Evolutionary conservation across 306 rosid genomes (phyloP).

Genomic region (Coriaria nepalensis): DNA sequence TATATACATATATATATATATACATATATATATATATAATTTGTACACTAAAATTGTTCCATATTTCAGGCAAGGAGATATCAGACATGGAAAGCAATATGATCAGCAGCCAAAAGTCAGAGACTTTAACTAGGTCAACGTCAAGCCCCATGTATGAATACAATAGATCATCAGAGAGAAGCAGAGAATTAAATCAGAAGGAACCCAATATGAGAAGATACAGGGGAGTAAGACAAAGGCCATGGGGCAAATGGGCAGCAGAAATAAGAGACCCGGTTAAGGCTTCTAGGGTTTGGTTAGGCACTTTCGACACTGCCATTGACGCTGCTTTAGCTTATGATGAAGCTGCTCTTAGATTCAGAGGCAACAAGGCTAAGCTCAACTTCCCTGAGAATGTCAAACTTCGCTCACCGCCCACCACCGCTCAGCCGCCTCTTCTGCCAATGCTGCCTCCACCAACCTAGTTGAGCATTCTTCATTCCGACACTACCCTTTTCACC

Average conservation of each 20-base stretch:
- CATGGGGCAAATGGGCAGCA: constrained; percentile 49
- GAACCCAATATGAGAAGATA: constrained; percentile 24
- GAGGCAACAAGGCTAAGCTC: constrained; percentile 41
- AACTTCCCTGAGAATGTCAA: constrained; percentile 41
- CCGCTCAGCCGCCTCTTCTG: neutral
- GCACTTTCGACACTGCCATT: constrained; percentile 38
- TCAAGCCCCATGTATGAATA: constrained; percentile 18
- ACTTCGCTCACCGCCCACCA: constrained; percentile 11
- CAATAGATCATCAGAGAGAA: neutral
- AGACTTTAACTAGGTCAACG: neutral
- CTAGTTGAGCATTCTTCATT: constrained; percentile 5
- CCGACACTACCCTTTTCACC: constrained; percentile 21
- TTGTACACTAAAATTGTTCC: too few species aligned
- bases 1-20: too few species aligned
- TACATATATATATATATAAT: too few species aligned
- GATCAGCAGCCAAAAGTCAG: neutral
- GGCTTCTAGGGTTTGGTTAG: constrained; percentile 39
- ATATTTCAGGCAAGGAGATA: neutral
- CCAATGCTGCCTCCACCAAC: constrained; percentile 3
- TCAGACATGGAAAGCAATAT: neutral
- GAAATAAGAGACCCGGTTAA: constrained; percentile 36
- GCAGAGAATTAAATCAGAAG: constrained; percentile 6
- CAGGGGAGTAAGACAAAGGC: constrained; percentile 43
- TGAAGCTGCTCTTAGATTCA: constrained; percentile 34
- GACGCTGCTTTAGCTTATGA: constrained; percentile 37